phyloP scores from a whole-genome alignment of 805 yeast genomes.

The Lachancea dasiensis region DNA sequence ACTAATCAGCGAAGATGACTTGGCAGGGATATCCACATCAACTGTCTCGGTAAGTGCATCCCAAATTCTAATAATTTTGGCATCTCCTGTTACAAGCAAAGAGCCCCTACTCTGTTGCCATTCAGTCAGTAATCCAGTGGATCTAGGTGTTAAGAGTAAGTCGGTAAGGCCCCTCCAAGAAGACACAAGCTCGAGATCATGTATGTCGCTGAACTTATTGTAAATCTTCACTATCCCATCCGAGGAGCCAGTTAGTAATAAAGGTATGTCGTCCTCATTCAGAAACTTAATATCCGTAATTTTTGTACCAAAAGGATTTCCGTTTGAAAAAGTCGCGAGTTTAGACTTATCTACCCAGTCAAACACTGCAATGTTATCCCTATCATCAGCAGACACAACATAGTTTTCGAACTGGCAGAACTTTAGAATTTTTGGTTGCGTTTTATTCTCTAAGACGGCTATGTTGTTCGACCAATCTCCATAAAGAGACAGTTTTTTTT shows the following conservation, averaged over 20 bases:
- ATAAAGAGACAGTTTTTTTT: slow-evolving; percentile 71
- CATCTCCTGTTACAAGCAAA: slow-evolving; percentile 88
- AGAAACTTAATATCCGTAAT: slow-evolving; percentile 80
- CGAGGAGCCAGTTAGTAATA: slow-evolving; percentile 80
- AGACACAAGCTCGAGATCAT: slow-evolving; percentile 57
- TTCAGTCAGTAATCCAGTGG: slow-evolving; percentile 79
- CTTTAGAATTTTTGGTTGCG: slow-evolving; percentile 72
- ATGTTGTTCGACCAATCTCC: slow-evolving; percentile 78
- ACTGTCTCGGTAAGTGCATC: slow-evolving; percentile 93
- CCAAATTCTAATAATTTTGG: slow-evolving; percentile 86
- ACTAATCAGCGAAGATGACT: slow-evolving; percentile 84
- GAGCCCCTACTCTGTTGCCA: slow-evolving; percentile 98
- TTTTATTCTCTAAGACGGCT: slow-evolving; percentile 56
- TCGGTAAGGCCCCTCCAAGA: slow-evolving; percentile 94
- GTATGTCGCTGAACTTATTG: slow-evolving; percentile 59
- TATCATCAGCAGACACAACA: slow-evolving; percentile 73
- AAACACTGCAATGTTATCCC: slow-evolving; percentile 78
- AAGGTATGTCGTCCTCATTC: slow-evolving; percentile 88
- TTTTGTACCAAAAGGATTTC: slow-evolving; percentile 81
- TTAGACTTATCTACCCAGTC: slow-evolving; percentile 69
- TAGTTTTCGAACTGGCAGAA: slow-evolving; percentile 91
- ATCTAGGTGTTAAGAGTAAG: slow-evolving; percentile 68
- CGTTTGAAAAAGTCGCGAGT: slow-evolving; percentile 68
- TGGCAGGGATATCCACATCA: slow-evolving; percentile 80
- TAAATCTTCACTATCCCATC: slow-evolving; percentile 92